A percentile compares a stretch with the other conserved stretches of the same genome.
These are phyloP conservation scores for Cetradonia linearis DNA, from an alignment of 495 filamentous ascomycete genomes.

Conservation along the genomic window DNA sequence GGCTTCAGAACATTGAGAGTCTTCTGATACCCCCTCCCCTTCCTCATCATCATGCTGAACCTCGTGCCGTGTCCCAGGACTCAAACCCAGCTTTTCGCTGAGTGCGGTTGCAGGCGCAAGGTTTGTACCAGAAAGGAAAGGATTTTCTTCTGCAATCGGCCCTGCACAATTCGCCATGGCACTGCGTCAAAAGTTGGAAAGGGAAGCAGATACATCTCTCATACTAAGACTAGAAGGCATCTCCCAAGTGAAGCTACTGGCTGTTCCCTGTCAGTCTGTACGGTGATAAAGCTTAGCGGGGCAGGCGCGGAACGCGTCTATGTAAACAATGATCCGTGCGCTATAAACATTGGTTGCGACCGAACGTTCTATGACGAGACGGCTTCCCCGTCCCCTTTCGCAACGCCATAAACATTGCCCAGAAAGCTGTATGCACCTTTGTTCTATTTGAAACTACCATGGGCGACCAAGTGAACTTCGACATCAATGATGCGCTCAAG, in stretches of 20 bases:
- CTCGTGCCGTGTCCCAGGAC: conserved; percentile 23
- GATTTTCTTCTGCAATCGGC: conserved; percentile 11
- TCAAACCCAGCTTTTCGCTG: background rate
- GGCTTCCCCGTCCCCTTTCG: too few relatives aligned
- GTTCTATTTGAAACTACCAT: background rate
- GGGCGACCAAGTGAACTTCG: conserved; percentile 58
- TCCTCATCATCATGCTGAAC: conserved; percentile 31
- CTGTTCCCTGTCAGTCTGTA: background rate
- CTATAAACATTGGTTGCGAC: conserved; percentile 3
- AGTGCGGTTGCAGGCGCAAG: background rate
- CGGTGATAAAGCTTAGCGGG: conserved; percentile 2
- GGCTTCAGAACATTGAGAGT: conserved; percentile 30
- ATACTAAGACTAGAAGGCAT: background rate
- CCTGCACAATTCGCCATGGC: conserved; percentile 5
- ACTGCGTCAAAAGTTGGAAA: background rate
- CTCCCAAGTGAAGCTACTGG: background rate
- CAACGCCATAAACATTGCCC: background rate
- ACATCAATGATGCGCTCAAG: conserved; percentile 93
- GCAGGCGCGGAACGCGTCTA: conserved; percentile 22
- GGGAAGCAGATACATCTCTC: too few relatives aligned
- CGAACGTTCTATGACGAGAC: background rate
- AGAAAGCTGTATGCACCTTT: background rate
- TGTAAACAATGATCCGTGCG: conserved; percentile 24
- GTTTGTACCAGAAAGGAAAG: conserved; percentile 13
- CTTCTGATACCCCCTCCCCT: conserved; percentile 25